phyloP scores from a whole-genome alignment of 495 filamentous ascomycete genomes.

The Trypethelium eluteriae region DNA sequence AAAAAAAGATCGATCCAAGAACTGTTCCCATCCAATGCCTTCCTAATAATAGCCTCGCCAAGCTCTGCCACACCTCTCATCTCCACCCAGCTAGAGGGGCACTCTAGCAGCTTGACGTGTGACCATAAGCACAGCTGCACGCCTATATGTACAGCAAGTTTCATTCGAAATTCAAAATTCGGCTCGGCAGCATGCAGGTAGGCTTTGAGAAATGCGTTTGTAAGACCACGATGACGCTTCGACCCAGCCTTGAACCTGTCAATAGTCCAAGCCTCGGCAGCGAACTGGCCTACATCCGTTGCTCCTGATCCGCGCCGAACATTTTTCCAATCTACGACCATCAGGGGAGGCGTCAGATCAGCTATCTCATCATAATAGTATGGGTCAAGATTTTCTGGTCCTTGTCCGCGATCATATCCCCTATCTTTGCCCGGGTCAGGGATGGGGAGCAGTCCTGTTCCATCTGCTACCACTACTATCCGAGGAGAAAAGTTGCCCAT shows the following conservation, averaged over 20 bases:
- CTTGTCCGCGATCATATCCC: neutral
- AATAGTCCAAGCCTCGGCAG: conserved; percentile 35
- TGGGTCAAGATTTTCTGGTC: neutral
- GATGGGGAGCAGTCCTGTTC: conserved; percentile 24
- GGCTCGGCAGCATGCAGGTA: conserved; percentile 22
- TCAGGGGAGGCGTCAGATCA: conserved; percentile 15
- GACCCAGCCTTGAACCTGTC: conserved; percentile 27
- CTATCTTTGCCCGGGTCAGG: too few relatives aligned
- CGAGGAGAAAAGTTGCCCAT: conserved; percentile 38
- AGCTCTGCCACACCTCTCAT: neutral
- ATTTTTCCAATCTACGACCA: conserved; percentile 38
- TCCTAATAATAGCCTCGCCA: neutral
- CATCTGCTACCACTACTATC: neutral
- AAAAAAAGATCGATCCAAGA: neutral
- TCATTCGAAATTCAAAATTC: neutral
- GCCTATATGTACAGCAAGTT: neutral
- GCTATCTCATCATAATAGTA: neutral
- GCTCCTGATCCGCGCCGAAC: conserved; percentile 31
- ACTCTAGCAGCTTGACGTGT: neutral
- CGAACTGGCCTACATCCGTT: conserved; percentile 37
- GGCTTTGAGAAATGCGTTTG: conserved; percentile 26
- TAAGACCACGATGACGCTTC: conserved; percentile 30
- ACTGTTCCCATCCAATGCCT: neutral
- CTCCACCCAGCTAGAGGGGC: neutral
- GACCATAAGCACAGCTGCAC: neutral